These are phyloP conservation scores for Cardamine resedifolia DNA, from an alignment of 345 rosid genomes.

Conservation along the genomic window DNA sequence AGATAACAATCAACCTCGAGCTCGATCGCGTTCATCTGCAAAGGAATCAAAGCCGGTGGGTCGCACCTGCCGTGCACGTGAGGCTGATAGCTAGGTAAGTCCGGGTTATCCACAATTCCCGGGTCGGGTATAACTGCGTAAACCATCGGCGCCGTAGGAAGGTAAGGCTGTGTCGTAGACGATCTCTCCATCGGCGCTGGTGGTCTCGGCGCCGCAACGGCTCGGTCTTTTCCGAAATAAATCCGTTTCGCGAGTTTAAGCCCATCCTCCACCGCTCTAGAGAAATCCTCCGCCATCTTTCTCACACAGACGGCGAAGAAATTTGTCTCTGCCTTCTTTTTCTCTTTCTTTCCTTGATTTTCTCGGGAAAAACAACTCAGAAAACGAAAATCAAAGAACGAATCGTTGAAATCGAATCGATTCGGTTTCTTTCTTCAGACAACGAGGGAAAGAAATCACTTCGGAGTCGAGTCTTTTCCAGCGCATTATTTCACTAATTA, in stretches of 20 bases:
- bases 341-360: not conserved
- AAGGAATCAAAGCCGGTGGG: slow-evolving; percentile 88
- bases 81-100: slow-evolving; percentile 95
- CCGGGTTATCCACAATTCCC: slow-evolving; percentile 85
- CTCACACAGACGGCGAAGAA: slow-evolving; percentile 32
- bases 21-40: slow-evolving; percentile 74
- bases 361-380: slow-evolving; percentile 6
- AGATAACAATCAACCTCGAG: slow-evolving; percentile 60
- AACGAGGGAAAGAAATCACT: slow-evolving; percentile 31
- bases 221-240: slow-evolving; percentile 77
- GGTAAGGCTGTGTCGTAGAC: slow-evolving; percentile 26
- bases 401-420: slow-evolving; percentile 24
- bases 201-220: slow-evolving; percentile 64
- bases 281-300: slow-evolving; percentile 73
- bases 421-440: slow-evolving; percentile 21
- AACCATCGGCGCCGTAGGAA: slow-evolving; percentile 80
- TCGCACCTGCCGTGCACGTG: slow-evolving; percentile 90
- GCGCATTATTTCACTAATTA: slow-evolving; percentile 24
- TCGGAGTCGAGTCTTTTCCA: slow-evolving; percentile 32
- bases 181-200: slow-evolving; percentile 63
- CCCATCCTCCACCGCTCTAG: slow-evolving; percentile 80
- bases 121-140: slow-evolving; percentile 87
- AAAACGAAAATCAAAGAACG: not conserved
- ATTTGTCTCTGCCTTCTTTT: not conserved
- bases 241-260: slow-evolving; percentile 70